Conservation (phyloP, 2,329 filamentous ascomycete species). For the Fusarium incarnatum region DNA sequence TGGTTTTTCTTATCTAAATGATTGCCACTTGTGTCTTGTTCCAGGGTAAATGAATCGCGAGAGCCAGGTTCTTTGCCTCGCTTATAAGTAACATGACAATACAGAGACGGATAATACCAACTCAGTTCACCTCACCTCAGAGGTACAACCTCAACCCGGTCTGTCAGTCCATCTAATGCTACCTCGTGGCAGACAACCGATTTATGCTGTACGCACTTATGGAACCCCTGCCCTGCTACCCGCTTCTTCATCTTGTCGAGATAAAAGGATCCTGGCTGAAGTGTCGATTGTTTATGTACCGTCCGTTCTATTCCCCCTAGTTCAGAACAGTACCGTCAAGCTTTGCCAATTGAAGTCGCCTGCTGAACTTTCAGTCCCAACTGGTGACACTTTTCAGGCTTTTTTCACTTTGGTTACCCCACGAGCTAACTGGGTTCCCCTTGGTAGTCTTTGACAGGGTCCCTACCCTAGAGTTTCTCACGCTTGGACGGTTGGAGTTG, state of each 20-base stretch:
- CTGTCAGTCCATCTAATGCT: not conserved
- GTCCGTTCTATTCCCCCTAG: slow-evolving; percentile 8
- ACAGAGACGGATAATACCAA: not conserved
- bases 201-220: not conserved
- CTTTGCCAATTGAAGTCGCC: slow-evolving; percentile 5
- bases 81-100: not conserved
- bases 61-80: not conserved
- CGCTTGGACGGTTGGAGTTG: not conserved
- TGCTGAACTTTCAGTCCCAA: not conserved
- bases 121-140: not conserved
- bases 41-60: not conserved
- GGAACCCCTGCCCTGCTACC: not conserved
- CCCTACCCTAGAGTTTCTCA: slow-evolving; percentile 12
- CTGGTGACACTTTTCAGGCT: not conserved
- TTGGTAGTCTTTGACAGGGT: not conserved
- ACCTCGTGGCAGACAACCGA: not conserved
- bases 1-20: not conserved
- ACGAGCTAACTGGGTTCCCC: slow-evolving; percentile 6
- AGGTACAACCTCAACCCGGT: not conserved
- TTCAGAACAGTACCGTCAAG: not conserved
- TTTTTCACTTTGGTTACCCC: slow-evolving; percentile 13
- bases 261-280: not conserved
- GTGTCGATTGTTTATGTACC: not conserved
- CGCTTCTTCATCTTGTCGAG: not conserved
- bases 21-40: not conserved